Base-by-base conservation (phyloP, 805 yeast species). In the Blastobotrys chiropterorum region DNA sequence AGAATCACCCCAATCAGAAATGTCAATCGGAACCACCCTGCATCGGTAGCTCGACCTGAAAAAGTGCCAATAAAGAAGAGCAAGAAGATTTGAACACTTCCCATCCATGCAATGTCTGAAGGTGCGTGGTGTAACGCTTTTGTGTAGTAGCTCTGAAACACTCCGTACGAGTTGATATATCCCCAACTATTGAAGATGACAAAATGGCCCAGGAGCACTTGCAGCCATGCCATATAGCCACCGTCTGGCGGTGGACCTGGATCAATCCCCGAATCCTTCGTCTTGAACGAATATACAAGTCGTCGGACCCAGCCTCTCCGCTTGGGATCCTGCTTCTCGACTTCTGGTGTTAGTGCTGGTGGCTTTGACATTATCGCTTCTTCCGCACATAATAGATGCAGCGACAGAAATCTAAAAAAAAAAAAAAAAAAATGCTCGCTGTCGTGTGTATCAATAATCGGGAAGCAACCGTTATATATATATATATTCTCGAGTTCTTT, bases 91-190 rank as follows among this genome's bases (percentile, higher is more conserved):
- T 67, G 67, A 19, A 67, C 49, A 4, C 69, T 65, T 4, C 69
- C 68, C 46, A 67, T 63, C 70, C 70, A 66, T 1, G 68, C 58
- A 20, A 67, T 63, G 3, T 65, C 53, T 5, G 67, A 61, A 5
- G 69, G 62, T 7, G 63, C 47, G n/a, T 55, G 56, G 14, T 48
- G 57, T 34, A 63, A 59, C n/a, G 53, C 46, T 6, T 49, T 40
- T 46, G 53, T 50, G 48, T 65, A 66, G 49, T 64, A 65, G 1
- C 58, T 57, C 54, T 66, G 64, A 44, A 57, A 66, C 1, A 54
- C 60, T 15, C 67, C 68, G 48, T 62, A 63, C 7, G 60, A 48
- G 41, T 63, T 62, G 48, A 57, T 54, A 38, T 60, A 48, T 3
- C 57, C 59, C 55, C 55, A 55, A 5, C 57, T 50, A 41, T 57